Percentiles rank a stretch among this genome's conserved stretches.
These are phyloP conservation scores for Barnettozyma salicaria DNA, from an alignment of 805 yeast genomes.

Conservation along the genomic window DNA sequence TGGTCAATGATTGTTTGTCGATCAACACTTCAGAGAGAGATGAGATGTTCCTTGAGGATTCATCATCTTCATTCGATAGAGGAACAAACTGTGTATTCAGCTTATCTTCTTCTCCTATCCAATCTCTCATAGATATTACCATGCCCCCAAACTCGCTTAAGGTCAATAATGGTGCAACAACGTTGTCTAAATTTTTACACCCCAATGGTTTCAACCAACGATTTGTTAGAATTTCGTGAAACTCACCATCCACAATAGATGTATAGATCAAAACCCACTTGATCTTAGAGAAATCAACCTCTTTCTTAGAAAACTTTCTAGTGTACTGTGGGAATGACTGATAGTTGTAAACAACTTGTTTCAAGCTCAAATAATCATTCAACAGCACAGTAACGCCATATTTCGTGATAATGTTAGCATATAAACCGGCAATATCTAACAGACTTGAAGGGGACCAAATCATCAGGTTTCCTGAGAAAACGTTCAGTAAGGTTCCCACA, in stretches of 20 bases:
- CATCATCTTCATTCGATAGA: constrained; percentile 35
- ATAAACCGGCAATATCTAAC: constrained; percentile 77
- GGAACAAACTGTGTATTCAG: constrained; percentile 44
- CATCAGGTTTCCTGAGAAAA: constrained; percentile 77
- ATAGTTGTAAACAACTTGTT: constrained; percentile 87
- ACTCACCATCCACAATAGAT: constrained; percentile 86
- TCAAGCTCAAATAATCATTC: constrained; percentile 83
- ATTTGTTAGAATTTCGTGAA: constrained; percentile 79
- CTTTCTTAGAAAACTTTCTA: constrained; percentile 68
- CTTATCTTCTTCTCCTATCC: constrained; percentile 69
- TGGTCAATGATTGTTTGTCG: constrained; percentile 65
- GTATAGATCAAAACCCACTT: constrained; percentile 90
- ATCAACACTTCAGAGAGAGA: constrained; percentile 57
- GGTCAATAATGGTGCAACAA: constrained; percentile 84
- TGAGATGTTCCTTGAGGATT: constrained; percentile 21
- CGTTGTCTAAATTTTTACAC: constrained; percentile 63
- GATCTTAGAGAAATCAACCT: constrained; percentile 68
- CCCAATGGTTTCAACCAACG: constrained; percentile 91
- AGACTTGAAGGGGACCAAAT: constrained; percentile 73
- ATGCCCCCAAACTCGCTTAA: constrained; percentile 94
- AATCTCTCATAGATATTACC: constrained; percentile 86
- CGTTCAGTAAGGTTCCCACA: constrained; percentile 70
- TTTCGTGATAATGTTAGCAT: constrained; percentile 71
- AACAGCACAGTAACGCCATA: constrained; percentile 67
- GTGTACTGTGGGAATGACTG: constrained; percentile 85